phyloP scores from a whole-genome alignment of 1,284 basidiomycete species.

The Leucoagaricus sp. region DNA sequence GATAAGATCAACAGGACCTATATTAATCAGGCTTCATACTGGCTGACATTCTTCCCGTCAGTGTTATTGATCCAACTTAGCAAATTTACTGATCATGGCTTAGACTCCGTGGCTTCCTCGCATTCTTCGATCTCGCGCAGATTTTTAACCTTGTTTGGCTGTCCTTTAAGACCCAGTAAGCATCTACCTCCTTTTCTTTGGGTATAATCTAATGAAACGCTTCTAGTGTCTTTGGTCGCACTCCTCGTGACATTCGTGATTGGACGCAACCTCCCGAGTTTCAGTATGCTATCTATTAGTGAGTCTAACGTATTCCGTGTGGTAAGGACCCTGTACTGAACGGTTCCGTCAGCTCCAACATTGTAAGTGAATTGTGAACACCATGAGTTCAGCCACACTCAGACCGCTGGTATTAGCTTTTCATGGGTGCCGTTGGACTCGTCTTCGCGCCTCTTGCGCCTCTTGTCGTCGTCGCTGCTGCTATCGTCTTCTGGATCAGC shows the following conservation, averaged over 20 bases:
- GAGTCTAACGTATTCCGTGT: slow-evolving; percentile 31
- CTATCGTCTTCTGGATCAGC: slow-evolving; percentile 82
- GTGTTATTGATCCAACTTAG: slow-evolving; percentile 26
- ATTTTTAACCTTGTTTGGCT: slow-evolving; percentile 88
- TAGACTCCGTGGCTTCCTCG: slow-evolving; percentile 90
- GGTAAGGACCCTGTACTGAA: slow-evolving; percentile 15
- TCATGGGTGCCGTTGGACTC: slow-evolving; percentile 85
- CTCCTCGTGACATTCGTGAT: slow-evolving; percentile 93
- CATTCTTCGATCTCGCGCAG: slow-evolving; percentile 95
- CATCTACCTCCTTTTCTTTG: neutral
- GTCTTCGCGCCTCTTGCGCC: slow-evolving; percentile 94
- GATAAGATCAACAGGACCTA: slow-evolving; percentile 76
- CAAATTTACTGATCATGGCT: neutral
- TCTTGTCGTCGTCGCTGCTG: slow-evolving; percentile 75
- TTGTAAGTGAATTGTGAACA: slow-evolving; percentile 40
- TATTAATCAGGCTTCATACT: slow-evolving; percentile 84
- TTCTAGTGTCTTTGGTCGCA: slow-evolving; percentile 84
- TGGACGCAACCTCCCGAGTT: slow-evolving; percentile 96
- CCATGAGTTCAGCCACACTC: neutral
- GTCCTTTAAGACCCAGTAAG: slow-evolving; percentile 74
- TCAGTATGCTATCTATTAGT: slow-evolving; percentile 90
- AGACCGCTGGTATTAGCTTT: slow-evolving; percentile 52
- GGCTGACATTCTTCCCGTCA: slow-evolving; percentile 93
- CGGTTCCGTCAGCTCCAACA: slow-evolving; percentile 52
- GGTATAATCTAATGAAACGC: neutral